Percentiles rank a stretch among this genome's conserved stretches.
These are phyloP conservation scores for Dictyostelium intermedium DNA, from an alignment of 78 protist genomes.

Conservation along the genomic window DNA sequence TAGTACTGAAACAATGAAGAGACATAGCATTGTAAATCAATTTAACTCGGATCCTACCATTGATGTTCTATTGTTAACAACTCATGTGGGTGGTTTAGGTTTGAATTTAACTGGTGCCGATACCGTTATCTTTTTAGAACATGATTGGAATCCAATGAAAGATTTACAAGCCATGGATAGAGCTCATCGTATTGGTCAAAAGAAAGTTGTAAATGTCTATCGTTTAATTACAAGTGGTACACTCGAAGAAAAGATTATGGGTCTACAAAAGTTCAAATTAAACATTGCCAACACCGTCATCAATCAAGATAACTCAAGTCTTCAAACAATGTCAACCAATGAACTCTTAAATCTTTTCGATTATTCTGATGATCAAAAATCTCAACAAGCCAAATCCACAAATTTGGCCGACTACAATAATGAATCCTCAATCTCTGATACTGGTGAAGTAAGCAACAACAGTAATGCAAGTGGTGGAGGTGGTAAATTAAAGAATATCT, in stretches of 20 bases:
- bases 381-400: neutral
- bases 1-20: conserved; percentile 52
- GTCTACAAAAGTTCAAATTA: conserved; percentile 93
- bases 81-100: conserved; percentile 98
- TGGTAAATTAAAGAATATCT: conserved; percentile 53
- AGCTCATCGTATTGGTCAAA: conserved; percentile 98
- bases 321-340: conserved; percentile 84
- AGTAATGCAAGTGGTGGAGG: neutral
- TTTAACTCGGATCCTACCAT: conserved; percentile 96
- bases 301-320: conserved; percentile 83
- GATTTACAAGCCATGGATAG: conserved; percentile 99
- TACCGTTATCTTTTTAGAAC: conserved; percentile 97
- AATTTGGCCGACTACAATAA: neutral
- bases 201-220: conserved; percentile 94
- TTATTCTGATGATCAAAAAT: conserved; percentile 33
- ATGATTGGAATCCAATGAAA: conserved; percentile 98
- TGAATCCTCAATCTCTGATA: neutral
- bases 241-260: conserved; percentile 97
- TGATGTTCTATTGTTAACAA: conserved; percentile 95
- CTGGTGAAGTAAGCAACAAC: conserved; percentile 19
- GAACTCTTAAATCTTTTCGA: conserved; percentile 64
- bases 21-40: conserved; percentile 83
- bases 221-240: conserved; percentile 93
- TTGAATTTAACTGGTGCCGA: conserved; percentile 98
- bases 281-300: conserved; percentile 90